Conservation (phyloP, 768 basidiomycete species). For the Leccinum barrowsii region DNA sequence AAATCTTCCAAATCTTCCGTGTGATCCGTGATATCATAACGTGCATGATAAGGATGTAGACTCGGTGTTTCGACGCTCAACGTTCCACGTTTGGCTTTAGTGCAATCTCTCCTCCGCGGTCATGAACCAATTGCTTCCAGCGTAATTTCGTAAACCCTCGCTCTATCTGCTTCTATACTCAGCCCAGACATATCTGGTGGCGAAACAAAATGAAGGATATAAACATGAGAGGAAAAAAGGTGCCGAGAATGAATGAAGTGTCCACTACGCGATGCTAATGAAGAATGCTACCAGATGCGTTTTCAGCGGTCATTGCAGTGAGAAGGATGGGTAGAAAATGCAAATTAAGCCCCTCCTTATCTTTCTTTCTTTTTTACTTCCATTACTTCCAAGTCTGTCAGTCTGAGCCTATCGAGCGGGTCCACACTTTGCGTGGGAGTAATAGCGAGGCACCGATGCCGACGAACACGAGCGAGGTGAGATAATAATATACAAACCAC, state of each 20-base stretch:
- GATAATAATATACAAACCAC: conserved; percentile 29
- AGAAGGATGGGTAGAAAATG: background rate
- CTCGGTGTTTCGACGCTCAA: background rate
- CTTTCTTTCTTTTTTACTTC: background rate
- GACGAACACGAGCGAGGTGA: conserved; percentile 17
- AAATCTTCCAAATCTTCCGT: background rate
- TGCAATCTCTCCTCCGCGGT: background rate
- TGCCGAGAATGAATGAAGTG: background rate
- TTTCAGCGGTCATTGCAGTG: background rate
- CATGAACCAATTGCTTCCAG: background rate
- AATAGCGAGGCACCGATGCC: conserved; percentile 18
- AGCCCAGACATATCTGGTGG: background rate
- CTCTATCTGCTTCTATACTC: background rate
- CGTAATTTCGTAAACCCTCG: background rate
- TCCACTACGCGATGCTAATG: background rate
- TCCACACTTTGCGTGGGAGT: conserved; percentile 29
- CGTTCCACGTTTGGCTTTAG: background rate
- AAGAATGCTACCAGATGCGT: background rate
- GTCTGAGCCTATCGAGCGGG: background rate
- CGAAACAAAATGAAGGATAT: background rate
- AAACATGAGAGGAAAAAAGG: background rate
- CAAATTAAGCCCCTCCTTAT: background rate
- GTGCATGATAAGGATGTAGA: too few species aligned
- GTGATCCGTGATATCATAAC: too few species aligned
- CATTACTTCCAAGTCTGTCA: background rate